These are phyloP conservation scores for Botrytis pseudocinerea DNA, from an alignment of 2,329 filamentous ascomycete genomes.

Conservation along the genomic window DNA sequence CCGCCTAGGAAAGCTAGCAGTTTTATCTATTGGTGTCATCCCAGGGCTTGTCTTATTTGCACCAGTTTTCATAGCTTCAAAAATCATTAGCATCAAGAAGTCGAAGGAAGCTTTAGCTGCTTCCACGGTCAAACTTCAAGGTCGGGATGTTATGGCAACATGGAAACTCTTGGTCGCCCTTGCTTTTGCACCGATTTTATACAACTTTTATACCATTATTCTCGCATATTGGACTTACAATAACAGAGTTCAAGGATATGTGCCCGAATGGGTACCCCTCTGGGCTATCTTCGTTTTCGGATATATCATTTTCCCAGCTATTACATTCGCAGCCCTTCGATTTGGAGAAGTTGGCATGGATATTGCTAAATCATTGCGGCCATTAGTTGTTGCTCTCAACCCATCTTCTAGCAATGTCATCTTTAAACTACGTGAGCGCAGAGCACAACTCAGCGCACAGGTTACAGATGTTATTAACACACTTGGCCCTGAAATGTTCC, in stretches of 20 bases:
- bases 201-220: constrained; percentile 75
- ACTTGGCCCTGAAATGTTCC: constrained; percentile 91
- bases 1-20: constrained; percentile 71
- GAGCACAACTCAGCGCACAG: constrained; percentile 73
- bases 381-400: constrained; percentile 80
- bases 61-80: constrained; percentile 81
- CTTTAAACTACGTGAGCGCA: constrained; percentile 69
- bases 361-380: constrained; percentile 90
- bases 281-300: constrained; percentile 75
- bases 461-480: constrained; percentile 94
- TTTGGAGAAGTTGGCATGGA: constrained; percentile 99
- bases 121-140: constrained; percentile 85
- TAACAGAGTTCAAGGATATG: constrained; percentile 79
- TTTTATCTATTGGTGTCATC: constrained; percentile 77
- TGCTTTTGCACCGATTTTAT: constrained; percentile 77
- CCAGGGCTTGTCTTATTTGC: constrained; percentile 85
- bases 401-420: constrained; percentile 84
- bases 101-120: constrained; percentile 79
- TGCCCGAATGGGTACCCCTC: constrained; percentile 77
- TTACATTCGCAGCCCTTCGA: constrained; percentile 89
- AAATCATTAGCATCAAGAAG: constrained; percentile 71
- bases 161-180: constrained; percentile 86
- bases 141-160: constrained; percentile 85
- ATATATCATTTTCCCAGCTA: constrained; percentile 77
- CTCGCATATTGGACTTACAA: constrained; percentile 76